Percentiles rank a stretch among this genome's conserved stretches.
Conservation (phyloP, 306 rosid species). For the Malus sieversii region DNA sequence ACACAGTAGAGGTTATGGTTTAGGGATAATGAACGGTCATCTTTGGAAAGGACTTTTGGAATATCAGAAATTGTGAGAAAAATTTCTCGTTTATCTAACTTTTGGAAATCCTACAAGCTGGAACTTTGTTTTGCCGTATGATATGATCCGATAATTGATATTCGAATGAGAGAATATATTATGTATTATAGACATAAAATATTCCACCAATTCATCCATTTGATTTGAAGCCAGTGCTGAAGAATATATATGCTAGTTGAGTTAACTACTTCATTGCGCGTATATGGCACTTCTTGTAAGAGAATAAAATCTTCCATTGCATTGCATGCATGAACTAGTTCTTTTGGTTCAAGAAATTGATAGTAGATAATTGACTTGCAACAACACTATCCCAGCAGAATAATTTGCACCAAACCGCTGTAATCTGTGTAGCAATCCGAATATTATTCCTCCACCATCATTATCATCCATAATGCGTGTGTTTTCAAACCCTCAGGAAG, state of each 20-base stretch:
- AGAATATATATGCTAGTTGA: slow-evolving; percentile 2
- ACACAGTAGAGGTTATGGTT: too few relatives aligned
- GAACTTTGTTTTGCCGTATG: too few relatives aligned
- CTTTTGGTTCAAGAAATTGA: neutral
- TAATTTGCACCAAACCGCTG: too few relatives aligned
- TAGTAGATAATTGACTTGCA: neutral
- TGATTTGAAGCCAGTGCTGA: neutral
- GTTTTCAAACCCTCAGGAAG: neutral
- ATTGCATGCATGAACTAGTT: neutral
- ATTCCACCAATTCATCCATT: neutral
- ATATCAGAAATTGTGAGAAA: too few relatives aligned
- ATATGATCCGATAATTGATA: too few relatives aligned
- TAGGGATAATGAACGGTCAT: too few relatives aligned
- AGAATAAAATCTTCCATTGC: neutral
- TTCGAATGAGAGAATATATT: too few relatives aligned
- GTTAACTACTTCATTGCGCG: too few relatives aligned
- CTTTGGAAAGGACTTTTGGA: too few relatives aligned
- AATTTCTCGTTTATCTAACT: too few relatives aligned
- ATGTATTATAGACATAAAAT: neutral
- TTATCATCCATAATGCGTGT: too few relatives aligned
- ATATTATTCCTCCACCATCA: neutral
- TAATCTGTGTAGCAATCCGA: neutral
- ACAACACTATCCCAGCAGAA: neutral
- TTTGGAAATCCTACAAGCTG: too few relatives aligned
- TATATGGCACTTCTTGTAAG: neutral